Conservation (phyloP, 2,329 filamentous ascomycete species). For the Cladophialophora carrionii region DNA sequence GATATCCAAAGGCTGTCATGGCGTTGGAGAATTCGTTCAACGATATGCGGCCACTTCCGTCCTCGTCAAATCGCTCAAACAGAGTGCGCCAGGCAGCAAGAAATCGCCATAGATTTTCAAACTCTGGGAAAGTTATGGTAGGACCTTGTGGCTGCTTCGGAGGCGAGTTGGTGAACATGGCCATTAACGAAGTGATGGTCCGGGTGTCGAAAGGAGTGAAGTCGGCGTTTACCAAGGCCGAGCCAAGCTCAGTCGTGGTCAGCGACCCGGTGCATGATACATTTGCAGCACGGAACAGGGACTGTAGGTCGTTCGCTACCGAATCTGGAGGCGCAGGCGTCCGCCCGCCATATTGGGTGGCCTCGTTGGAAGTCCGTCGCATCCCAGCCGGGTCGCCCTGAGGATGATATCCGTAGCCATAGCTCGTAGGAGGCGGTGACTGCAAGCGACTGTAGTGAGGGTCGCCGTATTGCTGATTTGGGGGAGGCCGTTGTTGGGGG, state of each 20-base stretch:
- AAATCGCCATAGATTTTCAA: slow-evolving; percentile 95
- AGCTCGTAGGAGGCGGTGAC: slow-evolving; percentile 52
- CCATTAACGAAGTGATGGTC: slow-evolving; percentile 98
- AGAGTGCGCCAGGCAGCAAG: slow-evolving; percentile 90
- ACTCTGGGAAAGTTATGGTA: slow-evolving; percentile 92
- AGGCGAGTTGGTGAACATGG: slow-evolving; percentile 71
- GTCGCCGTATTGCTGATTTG: slow-evolving; percentile 30
- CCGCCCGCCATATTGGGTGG: slow-evolving; percentile 28
- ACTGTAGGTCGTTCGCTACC: slow-evolving; percentile 67
- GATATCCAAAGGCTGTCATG: slow-evolving; percentile 89
- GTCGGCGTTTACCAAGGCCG: slow-evolving; percentile 93
- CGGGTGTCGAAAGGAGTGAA: slow-evolving; percentile 91
- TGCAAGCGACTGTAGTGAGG: slow-evolving; percentile 38
- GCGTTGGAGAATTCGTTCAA: slow-evolving; percentile 87
- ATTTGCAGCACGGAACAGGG: slow-evolving; percentile 88
- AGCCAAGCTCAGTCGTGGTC: slow-evolving; percentile 81
- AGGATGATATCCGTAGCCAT: slow-evolving; percentile 54
- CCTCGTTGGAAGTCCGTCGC: slow-evolving; percentile 52
- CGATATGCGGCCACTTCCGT: slow-evolving; percentile 83
- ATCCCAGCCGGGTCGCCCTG: slow-evolving; percentile 15
- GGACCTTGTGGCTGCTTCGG: slow-evolving; percentile 53
- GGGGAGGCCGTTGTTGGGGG: slow-evolving; percentile 27
- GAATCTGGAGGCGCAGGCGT: slow-evolving; percentile 49
- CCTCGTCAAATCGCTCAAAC: slow-evolving; percentile 92
- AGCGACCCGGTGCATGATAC: slow-evolving; percentile 75